Percentiles rank a stretch among this genome's conserved stretches.
Evolutionary conservation across 768 basidiomycete species (phyloP).

Genomic region (Gloeophyllum trabeum): DNA sequence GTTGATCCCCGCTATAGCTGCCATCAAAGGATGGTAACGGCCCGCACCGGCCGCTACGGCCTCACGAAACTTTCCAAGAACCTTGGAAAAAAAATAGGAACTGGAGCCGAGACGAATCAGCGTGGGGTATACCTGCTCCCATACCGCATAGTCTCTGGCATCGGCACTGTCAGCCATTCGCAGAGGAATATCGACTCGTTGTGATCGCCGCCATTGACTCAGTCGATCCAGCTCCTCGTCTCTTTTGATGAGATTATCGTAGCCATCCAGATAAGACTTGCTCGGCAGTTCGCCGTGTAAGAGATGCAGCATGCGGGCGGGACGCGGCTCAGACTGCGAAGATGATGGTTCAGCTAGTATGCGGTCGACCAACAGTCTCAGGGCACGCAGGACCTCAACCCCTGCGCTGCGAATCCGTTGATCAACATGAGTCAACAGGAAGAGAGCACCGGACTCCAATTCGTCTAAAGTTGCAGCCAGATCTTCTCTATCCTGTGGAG

Average conservation of each 20-base stretch:
- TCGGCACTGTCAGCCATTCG: conserved; percentile 64
- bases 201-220: conserved; percentile 53
- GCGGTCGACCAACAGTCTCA: conserved; percentile 37
- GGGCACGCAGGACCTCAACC: conserved; percentile 48
- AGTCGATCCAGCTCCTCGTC: conserved; percentile 43
- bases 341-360: not conserved
- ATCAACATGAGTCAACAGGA: conserved; percentile 54
- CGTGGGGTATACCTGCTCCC: conserved; percentile 62
- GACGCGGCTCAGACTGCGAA: not conserved
- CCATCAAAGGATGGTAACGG: conserved; percentile 62
- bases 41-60: conserved; percentile 55
- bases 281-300: conserved; percentile 39
- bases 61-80: conserved; percentile 46
- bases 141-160: conserved; percentile 57
- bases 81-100: conserved; percentile 29
- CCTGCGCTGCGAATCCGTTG: conserved; percentile 44
- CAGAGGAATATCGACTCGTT: conserved; percentile 43
- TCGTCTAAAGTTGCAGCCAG: conserved; percentile 40
- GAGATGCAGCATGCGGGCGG: conserved; percentile 31
- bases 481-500: conserved; percentile 28
- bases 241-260: conserved; percentile 55
- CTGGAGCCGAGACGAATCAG: conserved; percentile 32
- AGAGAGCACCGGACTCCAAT: conserved; percentile 63
- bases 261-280: conserved; percentile 42
- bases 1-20: conserved; percentile 64